A percentile compares a stretch with the other conserved stretches of the same genome.
phyloP scores from a whole-genome alignment of 2,329 filamentous ascomycete genomes.

The Alternaria alternata region DNA sequence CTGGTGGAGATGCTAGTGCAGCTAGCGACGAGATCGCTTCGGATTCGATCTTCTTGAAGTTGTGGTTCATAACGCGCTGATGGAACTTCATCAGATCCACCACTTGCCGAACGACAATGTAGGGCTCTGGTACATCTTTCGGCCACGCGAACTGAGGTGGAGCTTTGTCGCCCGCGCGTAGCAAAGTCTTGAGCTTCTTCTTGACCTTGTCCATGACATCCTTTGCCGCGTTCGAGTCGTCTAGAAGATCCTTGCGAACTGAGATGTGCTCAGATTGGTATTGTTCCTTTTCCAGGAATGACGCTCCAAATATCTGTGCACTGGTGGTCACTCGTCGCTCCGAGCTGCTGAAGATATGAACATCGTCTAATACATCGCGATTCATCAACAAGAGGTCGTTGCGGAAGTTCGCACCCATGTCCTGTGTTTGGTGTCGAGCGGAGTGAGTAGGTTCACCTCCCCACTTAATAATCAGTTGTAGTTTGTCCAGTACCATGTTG shows the following conservation, averaged over 20 bases:
- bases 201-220: conserved; percentile 99
- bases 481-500: conserved; percentile 90
- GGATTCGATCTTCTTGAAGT: conserved; percentile 81
- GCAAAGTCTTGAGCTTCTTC: conserved; percentile 94
- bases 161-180: conserved; percentile 91
- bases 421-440: conserved; percentile 93
- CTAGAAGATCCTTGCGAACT: conserved; percentile 90
- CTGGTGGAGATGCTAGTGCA: conserved; percentile 42
- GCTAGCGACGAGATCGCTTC: conserved; percentile 69
- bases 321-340: conserved; percentile 94
- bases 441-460: conserved; percentile 98
- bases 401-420: conserved; percentile 93
- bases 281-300: conserved; percentile 88
- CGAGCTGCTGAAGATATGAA: conserved; percentile 94
- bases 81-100: conserved; percentile 98
- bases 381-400: conserved; percentile 95
- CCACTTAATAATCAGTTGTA: conserved; percentile 99
- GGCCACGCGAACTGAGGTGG: conserved; percentile 99
- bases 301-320: conserved; percentile 92
- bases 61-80: conserved; percentile 91
- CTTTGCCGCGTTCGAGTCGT: conserved; percentile 98
- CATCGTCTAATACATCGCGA: conserved; percentile 87
- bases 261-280: conserved; percentile 85
- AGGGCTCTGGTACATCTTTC: conserved; percentile 89
- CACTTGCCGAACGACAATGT: conserved; percentile 88